These are phyloP conservation scores for Huiozyma naganishii DNA, from an alignment of 805 yeast species.

Conservation along the genomic window DNA sequence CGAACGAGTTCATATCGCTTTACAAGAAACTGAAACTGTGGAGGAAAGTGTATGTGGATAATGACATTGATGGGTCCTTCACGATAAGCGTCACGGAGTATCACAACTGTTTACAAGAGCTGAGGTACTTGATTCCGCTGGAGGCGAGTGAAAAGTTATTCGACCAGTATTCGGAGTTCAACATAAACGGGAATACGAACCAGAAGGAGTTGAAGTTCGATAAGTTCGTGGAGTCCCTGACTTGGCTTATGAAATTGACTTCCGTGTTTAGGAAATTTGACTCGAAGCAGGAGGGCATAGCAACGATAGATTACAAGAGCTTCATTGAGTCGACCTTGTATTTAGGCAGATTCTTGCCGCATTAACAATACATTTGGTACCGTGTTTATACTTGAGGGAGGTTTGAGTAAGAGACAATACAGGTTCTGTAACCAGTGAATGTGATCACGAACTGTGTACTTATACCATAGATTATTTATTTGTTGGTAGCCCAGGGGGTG, in stretches of 20 bases:
- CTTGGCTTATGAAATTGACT: slow-evolving; percentile 65
- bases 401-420: neutral
- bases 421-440: neutral
- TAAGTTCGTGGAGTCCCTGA: slow-evolving; percentile 68
- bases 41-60: slow-evolving; percentile 29
- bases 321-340: slow-evolving; percentile 44
- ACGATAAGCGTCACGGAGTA: slow-evolving; percentile 24
- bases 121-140: slow-evolving; percentile 27
- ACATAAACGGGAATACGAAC: slow-evolving; percentile 16
- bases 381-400: neutral
- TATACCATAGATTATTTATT: too few species aligned
- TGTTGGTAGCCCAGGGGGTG: too few species aligned
- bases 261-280: slow-evolving; percentile 73
- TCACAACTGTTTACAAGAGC: slow-evolving; percentile 26
- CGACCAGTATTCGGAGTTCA: slow-evolving; percentile 27
- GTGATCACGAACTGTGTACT: too few species aligned
- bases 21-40: slow-evolving; percentile 27
- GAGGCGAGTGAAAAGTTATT: slow-evolving; percentile 28
- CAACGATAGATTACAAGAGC: slow-evolving; percentile 54
- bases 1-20: slow-evolving; percentile 24
- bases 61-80: slow-evolving; percentile 26
- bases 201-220: slow-evolving; percentile 54
- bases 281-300: slow-evolving; percentile 61
- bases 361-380: slow-evolving; percentile 5
- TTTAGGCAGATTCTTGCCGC: slow-evolving; percentile 27